Conservation (phyloP, 768 basidiomycete species). For the Pleurotus giganteus region DNA sequence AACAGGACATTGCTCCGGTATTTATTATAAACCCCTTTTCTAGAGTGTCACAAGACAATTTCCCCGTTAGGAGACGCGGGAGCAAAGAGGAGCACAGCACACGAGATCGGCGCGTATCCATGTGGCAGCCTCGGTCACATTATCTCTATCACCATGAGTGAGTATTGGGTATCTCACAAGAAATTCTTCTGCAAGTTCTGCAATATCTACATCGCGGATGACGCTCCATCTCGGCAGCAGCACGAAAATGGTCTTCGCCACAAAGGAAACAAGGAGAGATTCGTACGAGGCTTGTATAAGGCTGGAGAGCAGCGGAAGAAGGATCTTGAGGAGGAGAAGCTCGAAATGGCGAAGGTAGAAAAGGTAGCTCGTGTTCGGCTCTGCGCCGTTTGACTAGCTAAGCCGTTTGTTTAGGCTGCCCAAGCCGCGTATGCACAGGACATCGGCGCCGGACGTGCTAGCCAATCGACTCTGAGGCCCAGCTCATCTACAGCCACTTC, state of each 20-base stretch:
- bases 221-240: slow-evolving; percentile 85
- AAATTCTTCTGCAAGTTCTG: slow-evolving; percentile 97
- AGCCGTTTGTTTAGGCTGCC: slow-evolving; percentile 54
- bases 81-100: too few species aligned
- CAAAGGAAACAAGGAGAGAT: slow-evolving; percentile 92
- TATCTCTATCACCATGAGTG: slow-evolving; percentile 56
- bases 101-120: too few species aligned
- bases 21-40: too few species aligned
- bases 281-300: slow-evolving; percentile 92
- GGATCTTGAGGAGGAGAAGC: slow-evolving; percentile 80
- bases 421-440: slow-evolving; percentile 78
- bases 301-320: slow-evolving; percentile 84
- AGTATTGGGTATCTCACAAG: slow-evolving; percentile 93
- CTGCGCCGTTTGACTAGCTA: background rate
- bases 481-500: slow-evolving; percentile 30
- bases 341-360: slow-evolving; percentile 86
- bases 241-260: slow-evolving; percentile 95
- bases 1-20: too few species aligned
- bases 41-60: too few species aligned
- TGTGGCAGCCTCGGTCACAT: too few species aligned
- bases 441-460: slow-evolving; percentile 64
- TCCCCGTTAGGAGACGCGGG: too few species aligned
- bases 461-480: slow-evolving; percentile 23
- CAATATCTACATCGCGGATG: slow-evolving; percentile 95
- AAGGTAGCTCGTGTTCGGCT: slow-evolving; percentile 41